Evolutionary conservation across 495 filamentous ascomycete species (phyloP).

Genomic region (Lophiotrema nucula): DNA sequence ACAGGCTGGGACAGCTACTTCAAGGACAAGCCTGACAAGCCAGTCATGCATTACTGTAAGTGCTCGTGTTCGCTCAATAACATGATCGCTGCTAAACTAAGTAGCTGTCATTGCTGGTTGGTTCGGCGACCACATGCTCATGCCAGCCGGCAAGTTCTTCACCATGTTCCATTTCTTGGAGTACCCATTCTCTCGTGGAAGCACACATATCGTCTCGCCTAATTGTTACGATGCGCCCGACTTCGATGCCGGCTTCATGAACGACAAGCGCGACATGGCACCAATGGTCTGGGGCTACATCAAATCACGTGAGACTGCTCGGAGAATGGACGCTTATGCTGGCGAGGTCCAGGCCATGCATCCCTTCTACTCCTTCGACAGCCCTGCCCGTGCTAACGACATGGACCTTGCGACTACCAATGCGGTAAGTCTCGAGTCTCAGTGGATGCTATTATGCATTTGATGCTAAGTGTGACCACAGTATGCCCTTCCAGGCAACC

Average conservation of each 20-base stretch:
- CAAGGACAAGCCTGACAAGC: conserved; percentile 82
- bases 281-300: conserved; percentile 87
- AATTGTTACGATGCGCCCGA: conserved; percentile 73
- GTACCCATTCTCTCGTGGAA: conserved; percentile 78
- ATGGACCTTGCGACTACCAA: conserved; percentile 74
- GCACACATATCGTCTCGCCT: conserved; percentile 66
- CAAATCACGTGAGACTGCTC: conserved; percentile 78
- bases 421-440: conserved; percentile 30
- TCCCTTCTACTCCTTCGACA: conserved; percentile 66
- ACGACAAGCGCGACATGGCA: conserved; percentile 77
- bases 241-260: conserved; percentile 86
- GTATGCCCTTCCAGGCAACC: conserved; percentile 70
- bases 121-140: conserved; percentile 40
- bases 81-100: background rate
- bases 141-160: conserved; percentile 76
- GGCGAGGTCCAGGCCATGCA: conserved; percentile 62
- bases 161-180: conserved; percentile 86
- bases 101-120: conserved; percentile 40
- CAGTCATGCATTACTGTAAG: conserved; percentile 68
- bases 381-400: conserved; percentile 64
- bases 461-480: background rate
- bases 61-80: background rate
- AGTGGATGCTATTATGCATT: background rate
- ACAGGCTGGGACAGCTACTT: conserved; percentile 78
- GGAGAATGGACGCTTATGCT: conserved; percentile 74